These are phyloP conservation scores for Petunia hybrid DNA, from an alignment of 305 asterid genomes.

Conservation along the genomic window DNA sequence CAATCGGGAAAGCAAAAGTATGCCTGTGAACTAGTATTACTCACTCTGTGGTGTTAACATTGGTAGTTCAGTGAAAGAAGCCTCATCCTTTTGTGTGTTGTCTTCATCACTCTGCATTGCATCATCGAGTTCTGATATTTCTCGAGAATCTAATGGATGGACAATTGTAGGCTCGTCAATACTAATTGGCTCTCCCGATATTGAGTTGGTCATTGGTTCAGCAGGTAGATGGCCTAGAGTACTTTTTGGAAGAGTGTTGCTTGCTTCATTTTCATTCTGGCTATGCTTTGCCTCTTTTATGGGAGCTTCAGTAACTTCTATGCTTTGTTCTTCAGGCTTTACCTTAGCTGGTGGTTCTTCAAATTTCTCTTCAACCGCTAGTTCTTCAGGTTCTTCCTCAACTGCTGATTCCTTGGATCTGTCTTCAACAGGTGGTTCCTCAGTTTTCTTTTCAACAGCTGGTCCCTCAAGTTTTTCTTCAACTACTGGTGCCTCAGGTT, in stretches of 20 bases:
- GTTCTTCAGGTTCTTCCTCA: conserved; percentile 28
- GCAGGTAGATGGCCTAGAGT: not conserved
- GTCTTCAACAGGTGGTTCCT: conserved; percentile 14
- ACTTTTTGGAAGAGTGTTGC: not conserved
- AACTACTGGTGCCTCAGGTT: conserved; percentile 5
- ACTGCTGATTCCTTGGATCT: not conserved
- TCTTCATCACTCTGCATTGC: not conserved
- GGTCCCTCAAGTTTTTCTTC: not conserved
- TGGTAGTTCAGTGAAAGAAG: not conserved
- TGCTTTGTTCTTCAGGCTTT: conserved; percentile 21
- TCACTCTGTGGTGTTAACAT: not conserved
- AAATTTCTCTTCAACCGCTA: not conserved
- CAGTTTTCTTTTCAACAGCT: not conserved
- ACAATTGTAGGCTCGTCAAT: not conserved
- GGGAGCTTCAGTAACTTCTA: conserved; percentile 22
- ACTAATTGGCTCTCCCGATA: not conserved
- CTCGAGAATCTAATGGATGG: not conserved
- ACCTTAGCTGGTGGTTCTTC: conserved; percentile 22
- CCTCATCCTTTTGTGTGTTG: not conserved
- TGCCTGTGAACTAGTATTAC: not conserved
- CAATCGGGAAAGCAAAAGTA: not conserved
- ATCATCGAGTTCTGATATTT: not conserved
- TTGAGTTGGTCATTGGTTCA: not conserved
- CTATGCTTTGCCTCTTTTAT: conserved; percentile 21
- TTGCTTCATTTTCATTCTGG: not conserved